Percentiles rank a stretch among this genome's conserved stretches.
Evolutionary conservation across 2,329 filamentous ascomycete species (phyloP).

Genomic region (Atkinsonella texensis): DNA sequence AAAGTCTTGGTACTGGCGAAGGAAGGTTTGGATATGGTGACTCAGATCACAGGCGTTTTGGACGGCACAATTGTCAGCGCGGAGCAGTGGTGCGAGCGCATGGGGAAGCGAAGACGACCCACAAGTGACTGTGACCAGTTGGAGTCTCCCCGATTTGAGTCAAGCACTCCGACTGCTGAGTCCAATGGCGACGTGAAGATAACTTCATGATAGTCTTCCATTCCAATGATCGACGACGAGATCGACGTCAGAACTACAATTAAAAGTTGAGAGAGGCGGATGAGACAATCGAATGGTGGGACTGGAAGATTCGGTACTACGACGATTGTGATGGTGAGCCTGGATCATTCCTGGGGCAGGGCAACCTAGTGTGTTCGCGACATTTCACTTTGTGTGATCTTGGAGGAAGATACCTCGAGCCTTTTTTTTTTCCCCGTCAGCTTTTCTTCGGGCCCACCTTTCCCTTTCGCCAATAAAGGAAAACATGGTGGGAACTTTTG

Average conservation of each 20-base stretch:
- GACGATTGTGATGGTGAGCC: no score
- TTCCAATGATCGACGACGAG: not conserved
- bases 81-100: slow-evolving; percentile 77
- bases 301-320: no score
- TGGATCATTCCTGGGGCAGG: no score
- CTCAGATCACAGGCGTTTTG: slow-evolving; percentile 76
- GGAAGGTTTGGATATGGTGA: slow-evolving; percentile 89
- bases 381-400: not conserved
- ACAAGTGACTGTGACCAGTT: slow-evolving; percentile 15
- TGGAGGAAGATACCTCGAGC: not conserved
- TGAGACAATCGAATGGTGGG: no score
- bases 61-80: slow-evolving; percentile 84
- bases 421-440: not conserved
- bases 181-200: slow-evolving; percentile 15
- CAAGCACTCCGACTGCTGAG: not conserved
- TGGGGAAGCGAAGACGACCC: slow-evolving; percentile 37
- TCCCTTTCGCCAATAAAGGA: not conserved
- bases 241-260: no score
- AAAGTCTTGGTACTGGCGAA: slow-evolving; percentile 75
- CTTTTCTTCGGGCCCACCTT: not conserved
- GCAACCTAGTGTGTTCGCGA: not conserved
- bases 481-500: not conserved
- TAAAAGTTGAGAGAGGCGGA: no score
- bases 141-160: not conserved
- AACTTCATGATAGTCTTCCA: slow-evolving; percentile 1